Percentiles rank a stretch among this genome's conserved stretches.
phyloP scores from a whole-genome alignment of 2,329 filamentous ascomycete species.

The Pseudogymnoascus sp. region DNA sequence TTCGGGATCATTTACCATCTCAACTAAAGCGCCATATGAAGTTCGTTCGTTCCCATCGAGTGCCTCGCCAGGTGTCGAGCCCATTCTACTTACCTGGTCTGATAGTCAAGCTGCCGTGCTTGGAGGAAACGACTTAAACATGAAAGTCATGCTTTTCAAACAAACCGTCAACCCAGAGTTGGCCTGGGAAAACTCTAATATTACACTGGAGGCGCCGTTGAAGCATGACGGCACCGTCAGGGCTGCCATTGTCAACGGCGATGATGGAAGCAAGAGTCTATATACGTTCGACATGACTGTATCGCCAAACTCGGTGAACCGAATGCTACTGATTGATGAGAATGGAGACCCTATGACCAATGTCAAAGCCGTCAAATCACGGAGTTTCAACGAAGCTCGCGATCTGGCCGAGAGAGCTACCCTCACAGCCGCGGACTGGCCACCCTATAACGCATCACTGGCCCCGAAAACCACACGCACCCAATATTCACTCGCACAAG shows the following conservation, averaged over 20 bases:
- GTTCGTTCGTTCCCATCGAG: conserved; percentile 50
- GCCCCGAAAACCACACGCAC: conserved; percentile 58
- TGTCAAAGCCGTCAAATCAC: conserved; percentile 34
- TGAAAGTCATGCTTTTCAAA: conserved; percentile 64
- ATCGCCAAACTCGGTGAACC: conserved; percentile 66
- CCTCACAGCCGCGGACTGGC: conserved; percentile 58
- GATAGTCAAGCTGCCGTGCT: conserved; percentile 62
- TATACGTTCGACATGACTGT: conserved; percentile 68
- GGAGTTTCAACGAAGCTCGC: not conserved
- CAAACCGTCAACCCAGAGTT: conserved; percentile 28
- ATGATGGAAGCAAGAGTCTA: conserved; percentile 70
- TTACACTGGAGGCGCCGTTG: conserved; percentile 53
- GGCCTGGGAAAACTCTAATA: conserved; percentile 61
- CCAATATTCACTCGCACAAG: conserved; percentile 64
- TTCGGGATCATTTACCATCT: conserved; percentile 67
- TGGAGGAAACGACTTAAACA: conserved; percentile 61
- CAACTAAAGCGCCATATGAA: conserved; percentile 54
- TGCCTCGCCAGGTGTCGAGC: conserved; percentile 55
- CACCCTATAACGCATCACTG: conserved; percentile 65
- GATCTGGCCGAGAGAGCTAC: conserved; percentile 6
- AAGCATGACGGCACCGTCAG: conserved; percentile 51
- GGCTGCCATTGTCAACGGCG: conserved; percentile 57
- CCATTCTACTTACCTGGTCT: conserved; percentile 69
- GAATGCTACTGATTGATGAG: conserved; percentile 57
- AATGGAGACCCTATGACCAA: conserved; percentile 46